These are phyloP conservation scores for Acrodontium crateriforme DNA, from an alignment of 2,329 filamentous ascomycete genomes.

Conservation along the genomic window DNA sequence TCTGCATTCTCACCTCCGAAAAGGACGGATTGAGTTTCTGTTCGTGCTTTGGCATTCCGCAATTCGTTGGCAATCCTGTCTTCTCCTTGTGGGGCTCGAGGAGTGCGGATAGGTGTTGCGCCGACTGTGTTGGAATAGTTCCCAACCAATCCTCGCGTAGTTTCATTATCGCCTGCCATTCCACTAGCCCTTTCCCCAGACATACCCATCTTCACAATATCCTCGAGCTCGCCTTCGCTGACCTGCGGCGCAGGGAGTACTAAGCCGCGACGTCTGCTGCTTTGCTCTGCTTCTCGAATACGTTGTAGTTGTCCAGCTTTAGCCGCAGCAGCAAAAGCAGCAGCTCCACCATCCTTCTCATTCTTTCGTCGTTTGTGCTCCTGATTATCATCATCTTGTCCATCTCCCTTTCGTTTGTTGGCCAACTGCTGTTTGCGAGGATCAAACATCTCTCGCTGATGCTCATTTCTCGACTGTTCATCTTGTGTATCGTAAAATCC, in stretches of 20 bases:
- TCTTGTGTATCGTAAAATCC: constrained; percentile 92
- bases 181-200: constrained; percentile 72
- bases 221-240: constrained; percentile 81
- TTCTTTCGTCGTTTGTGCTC: constrained; percentile 75
- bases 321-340: constrained; percentile 71
- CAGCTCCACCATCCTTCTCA: constrained; percentile 67
- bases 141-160: constrained; percentile 72
- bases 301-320: constrained; percentile 92
- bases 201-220: constrained; percentile 98
- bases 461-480: constrained; percentile 68
- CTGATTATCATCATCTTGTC: constrained; percentile 59
- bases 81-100: constrained; percentile 79
- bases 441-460: constrained; percentile 72
- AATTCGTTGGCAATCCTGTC: constrained; percentile 96
- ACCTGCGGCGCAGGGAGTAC: constrained; percentile 81
- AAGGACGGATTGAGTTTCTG: constrained; percentile 84
- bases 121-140: constrained; percentile 74
- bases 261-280: constrained; percentile 78
- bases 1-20: constrained; percentile 90
- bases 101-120: constrained; percentile 79
- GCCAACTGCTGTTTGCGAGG: constrained; percentile 81
- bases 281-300: constrained; percentile 90
- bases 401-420: constrained; percentile 86
- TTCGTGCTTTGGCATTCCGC: constrained; percentile 79
- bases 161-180: constrained; percentile 69